Evolutionary conservation across 345 rosid species (phyloP).

Genomic region (Murraya paniculata): DNA sequence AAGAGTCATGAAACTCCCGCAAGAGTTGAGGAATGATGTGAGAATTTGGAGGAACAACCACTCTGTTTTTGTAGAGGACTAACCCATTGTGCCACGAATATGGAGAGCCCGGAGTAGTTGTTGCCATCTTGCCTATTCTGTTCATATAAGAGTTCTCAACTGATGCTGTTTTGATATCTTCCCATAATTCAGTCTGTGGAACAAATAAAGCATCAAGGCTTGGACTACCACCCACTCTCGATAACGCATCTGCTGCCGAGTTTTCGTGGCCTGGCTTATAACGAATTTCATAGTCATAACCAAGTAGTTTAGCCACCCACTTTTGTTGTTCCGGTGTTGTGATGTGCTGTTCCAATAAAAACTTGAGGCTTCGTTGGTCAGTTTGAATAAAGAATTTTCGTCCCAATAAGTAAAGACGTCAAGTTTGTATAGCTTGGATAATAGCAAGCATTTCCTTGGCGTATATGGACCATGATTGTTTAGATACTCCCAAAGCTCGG

Average conservation of each 20-base stretch:
- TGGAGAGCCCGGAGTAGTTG: not conserved
- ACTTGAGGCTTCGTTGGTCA: no score
- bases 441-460: not conserved
- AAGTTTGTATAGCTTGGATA: not conserved
- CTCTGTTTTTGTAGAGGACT: not conserved
- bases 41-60: not conserved
- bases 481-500: not conserved
- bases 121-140: not conserved
- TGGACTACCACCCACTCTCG: no score
- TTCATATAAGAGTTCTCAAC: not conserved
- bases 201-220: not conserved
- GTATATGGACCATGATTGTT: not conserved
- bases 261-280: no score
- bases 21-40: not conserved
- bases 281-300: no score
- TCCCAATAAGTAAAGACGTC: not conserved
- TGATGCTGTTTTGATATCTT: not conserved
- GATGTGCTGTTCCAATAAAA: no score
- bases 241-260: no score
- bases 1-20: not conserved
- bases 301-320: no score
- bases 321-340: no score
- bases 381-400: no score
- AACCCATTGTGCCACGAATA: not conserved
- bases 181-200: no score